phyloP scores from a whole-genome alignment of 1,139 yeast species.

The Pichia sp. region DNA sequence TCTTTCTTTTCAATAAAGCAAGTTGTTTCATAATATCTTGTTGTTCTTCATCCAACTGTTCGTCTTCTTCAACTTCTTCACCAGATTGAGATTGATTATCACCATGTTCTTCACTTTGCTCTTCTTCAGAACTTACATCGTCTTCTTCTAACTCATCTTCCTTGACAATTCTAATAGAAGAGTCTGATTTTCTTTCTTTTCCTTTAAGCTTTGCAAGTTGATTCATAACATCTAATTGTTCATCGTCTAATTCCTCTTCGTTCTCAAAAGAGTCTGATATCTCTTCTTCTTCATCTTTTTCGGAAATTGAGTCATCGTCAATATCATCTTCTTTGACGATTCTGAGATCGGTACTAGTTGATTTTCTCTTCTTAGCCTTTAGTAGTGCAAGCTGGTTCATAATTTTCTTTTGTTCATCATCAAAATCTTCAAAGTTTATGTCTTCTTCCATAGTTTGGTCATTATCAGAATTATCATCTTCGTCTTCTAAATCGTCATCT shows the following conservation, averaged over 20 bases:
- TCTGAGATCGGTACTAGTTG: slow-evolving; percentile 17
- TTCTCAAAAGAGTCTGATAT: no score
- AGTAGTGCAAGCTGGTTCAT: slow-evolving; percentile 12
- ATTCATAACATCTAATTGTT: slow-evolving; percentile 16
- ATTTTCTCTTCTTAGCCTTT: slow-evolving; percentile 9
- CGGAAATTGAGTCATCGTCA: slow-evolving; percentile 4
- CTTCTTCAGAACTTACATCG: slow-evolving; percentile 28
- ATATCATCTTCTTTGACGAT: slow-evolving; percentile 21
- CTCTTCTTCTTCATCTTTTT: slow-evolving; percentile 20
- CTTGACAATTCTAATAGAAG: slow-evolving; percentile 20
- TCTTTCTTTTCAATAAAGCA: slow-evolving; percentile 16
- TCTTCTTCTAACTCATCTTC: slow-evolving; percentile 22
- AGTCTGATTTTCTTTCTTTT: slow-evolving; percentile 12
- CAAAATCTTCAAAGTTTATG: slow-evolving; percentile 9
- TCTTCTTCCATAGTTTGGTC: slow-evolving; percentile 2
- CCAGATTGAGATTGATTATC: slow-evolving; percentile 1
- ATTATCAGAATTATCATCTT: slow-evolving; percentile 7
- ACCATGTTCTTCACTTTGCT: slow-evolving; percentile 1
- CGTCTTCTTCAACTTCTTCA: slow-evolving; percentile 11
- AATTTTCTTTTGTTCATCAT: slow-evolving; percentile 16
- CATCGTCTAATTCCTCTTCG: slow-evolving; percentile 14
- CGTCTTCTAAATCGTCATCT: slow-evolving; percentile 7
- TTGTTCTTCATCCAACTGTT: slow-evolving; percentile 13
- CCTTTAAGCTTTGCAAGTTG: slow-evolving; percentile 15
- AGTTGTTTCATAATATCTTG: slow-evolving; percentile 18